Conservation (phyloP, 306 rosid genomes). For the Pterocarpus macrocarpus region DNA sequence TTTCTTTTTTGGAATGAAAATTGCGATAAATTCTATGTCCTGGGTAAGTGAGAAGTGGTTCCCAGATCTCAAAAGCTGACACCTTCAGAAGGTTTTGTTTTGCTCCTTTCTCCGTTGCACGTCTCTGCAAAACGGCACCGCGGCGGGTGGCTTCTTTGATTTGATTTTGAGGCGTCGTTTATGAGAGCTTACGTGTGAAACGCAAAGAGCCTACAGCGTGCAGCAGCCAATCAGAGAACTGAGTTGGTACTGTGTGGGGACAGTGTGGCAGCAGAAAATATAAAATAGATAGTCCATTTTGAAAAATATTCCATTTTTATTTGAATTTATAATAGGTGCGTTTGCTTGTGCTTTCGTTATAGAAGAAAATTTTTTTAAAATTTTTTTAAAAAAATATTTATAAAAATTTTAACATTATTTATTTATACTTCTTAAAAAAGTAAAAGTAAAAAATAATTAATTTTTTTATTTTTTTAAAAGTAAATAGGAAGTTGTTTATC, state of each 20-base stretch:
- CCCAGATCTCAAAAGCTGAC: constrained; percentile 38
- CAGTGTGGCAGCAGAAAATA: not conserved
- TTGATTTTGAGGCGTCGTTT: constrained; percentile 30
- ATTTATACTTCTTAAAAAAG: too few species aligned
- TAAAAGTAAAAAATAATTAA: too few species aligned
- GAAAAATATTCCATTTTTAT: too few species aligned
- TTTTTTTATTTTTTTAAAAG: too few species aligned
- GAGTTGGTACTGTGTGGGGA: not conserved
- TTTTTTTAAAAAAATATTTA: too few species aligned
- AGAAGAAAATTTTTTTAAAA: too few species aligned
- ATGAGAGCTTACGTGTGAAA: constrained; percentile 41
- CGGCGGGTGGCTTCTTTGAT: not conserved
- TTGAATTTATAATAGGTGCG: too few species aligned
- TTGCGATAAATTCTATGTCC: not conserved
- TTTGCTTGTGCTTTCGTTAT: too few species aligned
- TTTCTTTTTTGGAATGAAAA: not conserved
- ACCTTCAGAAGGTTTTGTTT: not conserved
- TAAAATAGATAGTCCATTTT: not conserved
- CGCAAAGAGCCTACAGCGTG: constrained; percentile 33
- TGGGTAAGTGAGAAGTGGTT: constrained; percentile 14
- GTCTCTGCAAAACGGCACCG: constrained; percentile 36
- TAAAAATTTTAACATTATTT: too few species aligned
- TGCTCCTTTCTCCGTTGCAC: constrained; percentile 21
- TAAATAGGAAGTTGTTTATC: too few species aligned
- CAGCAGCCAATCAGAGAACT: constrained; percentile 52